Conservation (phyloP, 2,329 filamentous ascomycete species). For the Nemania abortiva region DNA sequence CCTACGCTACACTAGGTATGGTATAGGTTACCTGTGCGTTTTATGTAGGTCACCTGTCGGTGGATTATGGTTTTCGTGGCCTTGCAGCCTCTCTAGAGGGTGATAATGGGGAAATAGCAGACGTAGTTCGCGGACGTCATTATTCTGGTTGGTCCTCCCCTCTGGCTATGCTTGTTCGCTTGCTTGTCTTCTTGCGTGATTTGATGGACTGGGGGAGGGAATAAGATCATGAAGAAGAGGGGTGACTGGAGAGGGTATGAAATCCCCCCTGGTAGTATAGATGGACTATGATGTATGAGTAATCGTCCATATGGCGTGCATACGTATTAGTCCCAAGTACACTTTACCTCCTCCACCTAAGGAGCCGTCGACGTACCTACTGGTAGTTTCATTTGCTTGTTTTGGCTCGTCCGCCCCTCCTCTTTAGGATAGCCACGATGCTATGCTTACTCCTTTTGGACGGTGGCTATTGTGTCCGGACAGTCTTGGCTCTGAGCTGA, state of each 20-base stretch:
- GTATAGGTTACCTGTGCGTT: conserved; percentile 29
- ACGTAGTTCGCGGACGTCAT: conserved; percentile 13
- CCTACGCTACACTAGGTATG: conserved; percentile 6
- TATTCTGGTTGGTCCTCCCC: neutral
- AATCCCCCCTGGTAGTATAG: neutral
- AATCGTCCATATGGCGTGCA: neutral
- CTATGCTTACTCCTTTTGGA: neutral
- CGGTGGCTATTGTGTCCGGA: neutral
- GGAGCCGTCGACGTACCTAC: neutral
- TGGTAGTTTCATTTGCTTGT: neutral
- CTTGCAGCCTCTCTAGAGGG: conserved; percentile 1
- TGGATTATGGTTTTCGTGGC: conserved; percentile 27
- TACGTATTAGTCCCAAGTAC: neutral
- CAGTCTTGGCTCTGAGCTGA: neutral
- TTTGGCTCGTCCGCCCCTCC: conserved; percentile 1
- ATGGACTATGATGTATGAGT: neutral
- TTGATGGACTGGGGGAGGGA: neutral
- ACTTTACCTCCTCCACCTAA: neutral
- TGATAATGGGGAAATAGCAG: neutral
- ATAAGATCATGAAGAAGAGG: neutral
- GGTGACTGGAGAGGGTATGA: neutral
- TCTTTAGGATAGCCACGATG: neutral
- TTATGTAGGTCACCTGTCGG: conserved; percentile 35
- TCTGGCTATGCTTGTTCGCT: neutral
- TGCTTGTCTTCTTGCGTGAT: neutral